Conservation (phyloP, 225 moss, liverwort and hornwort species). For the Sphagnum tenellum region DNA sequence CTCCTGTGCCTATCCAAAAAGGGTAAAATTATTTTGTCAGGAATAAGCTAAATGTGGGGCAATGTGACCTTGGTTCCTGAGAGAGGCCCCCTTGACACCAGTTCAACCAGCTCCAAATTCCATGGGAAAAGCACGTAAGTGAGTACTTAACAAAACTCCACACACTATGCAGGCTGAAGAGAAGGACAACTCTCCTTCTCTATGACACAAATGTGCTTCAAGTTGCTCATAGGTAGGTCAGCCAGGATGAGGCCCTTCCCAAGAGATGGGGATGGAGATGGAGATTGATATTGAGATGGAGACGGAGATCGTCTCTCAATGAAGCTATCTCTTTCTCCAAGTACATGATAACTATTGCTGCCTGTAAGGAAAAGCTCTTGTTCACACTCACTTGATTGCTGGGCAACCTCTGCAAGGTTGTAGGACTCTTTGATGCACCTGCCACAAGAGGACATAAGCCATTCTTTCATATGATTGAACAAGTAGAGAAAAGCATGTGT, state of each 20-base stretch:
- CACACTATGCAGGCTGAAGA: constrained; percentile 86
- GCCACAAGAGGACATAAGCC: not conserved
- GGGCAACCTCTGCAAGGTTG: constrained; percentile 37
- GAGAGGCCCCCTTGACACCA: too few species aligned
- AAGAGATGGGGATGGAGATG: constrained; percentile 5
- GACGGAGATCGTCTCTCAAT: constrained; percentile 91
- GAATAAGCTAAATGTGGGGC: too few species aligned
- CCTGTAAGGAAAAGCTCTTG: constrained; percentile 57
- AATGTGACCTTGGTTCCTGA: too few species aligned
- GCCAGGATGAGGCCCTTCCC: constrained; percentile 31
- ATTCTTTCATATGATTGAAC: too few species aligned
- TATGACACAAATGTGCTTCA: constrained; percentile 77
- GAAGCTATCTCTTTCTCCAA: constrained; percentile 71
- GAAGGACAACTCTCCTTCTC: constrained; percentile 91
- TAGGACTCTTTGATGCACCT: constrained; percentile 40
- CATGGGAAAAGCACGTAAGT: too few species aligned
- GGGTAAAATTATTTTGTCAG: too few species aligned
- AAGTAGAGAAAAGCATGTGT: too few species aligned
- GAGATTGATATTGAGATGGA: constrained; percentile 36
- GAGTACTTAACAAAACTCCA: not conserved
- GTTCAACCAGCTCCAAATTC: too few species aligned
- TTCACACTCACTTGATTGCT: constrained; percentile 85
- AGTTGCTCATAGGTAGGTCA: constrained; percentile 72
- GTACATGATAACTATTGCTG: constrained; percentile 60
- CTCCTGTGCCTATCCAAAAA: too few species aligned